These are phyloP conservation scores for Lactarius trivialis DNA, from an alignment of 768 basidiomycete species.

Conservation along the genomic window DNA sequence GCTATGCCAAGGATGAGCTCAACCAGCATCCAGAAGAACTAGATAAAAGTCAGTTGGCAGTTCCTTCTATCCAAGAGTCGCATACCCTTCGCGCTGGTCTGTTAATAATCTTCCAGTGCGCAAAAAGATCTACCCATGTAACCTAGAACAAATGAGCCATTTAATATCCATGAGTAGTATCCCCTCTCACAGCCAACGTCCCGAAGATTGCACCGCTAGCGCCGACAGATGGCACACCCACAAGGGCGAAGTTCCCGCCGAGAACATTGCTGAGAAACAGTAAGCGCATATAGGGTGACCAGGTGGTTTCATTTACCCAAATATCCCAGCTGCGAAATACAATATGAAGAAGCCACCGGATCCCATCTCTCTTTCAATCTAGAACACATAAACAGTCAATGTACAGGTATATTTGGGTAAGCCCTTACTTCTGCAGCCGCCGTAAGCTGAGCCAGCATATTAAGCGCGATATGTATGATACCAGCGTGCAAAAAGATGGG, in stretches of 20 bases:
- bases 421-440: conserved; percentile 64
- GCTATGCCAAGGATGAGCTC: conserved; percentile 85
- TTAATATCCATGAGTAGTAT: conserved; percentile 1
- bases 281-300: not conserved
- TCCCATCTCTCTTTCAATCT: conserved; percentile 92
- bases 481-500: conserved; percentile 92
- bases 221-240: conserved; percentile 83
- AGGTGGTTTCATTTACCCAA: conserved; percentile 51
- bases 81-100: conserved; percentile 71
- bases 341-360: conserved; percentile 77
- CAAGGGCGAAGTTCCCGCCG: conserved; percentile 88
- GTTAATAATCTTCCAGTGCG: conserved; percentile 89
- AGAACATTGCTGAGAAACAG: conserved; percentile 57
- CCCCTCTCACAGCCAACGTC: conserved; percentile 56
- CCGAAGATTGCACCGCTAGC: conserved; percentile 94
- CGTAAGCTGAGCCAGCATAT: conserved; percentile 81
- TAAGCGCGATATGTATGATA: conserved; percentile 85
- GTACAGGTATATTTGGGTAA: not conserved
- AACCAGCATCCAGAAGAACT: conserved; percentile 80
- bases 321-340: conserved; percentile 88
- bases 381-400: not conserved
- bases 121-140: conserved; percentile 82
- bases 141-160: conserved; percentile 35
- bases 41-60: not conserved
- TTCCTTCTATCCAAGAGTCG: not conserved